Evolutionary conservation across 306 rosid species (phyloP), one percentile per base, ranked within the genome.

Genomic region (Astragalus glycyphyllos): DNA sequence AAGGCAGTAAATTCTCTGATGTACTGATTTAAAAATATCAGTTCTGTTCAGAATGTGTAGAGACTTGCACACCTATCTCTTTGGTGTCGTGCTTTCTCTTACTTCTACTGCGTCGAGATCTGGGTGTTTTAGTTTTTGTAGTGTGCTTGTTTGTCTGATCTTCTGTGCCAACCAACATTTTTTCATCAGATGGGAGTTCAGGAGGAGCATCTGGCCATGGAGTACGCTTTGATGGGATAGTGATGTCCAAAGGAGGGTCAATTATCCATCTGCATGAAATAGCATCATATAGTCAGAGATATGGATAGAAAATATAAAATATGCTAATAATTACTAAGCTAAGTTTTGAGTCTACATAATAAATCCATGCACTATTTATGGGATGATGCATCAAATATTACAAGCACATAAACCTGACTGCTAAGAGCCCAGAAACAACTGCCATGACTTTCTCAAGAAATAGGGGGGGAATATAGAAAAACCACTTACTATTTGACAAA

Each of bases 201-300:
- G 96, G 99, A 64, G 96, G 99, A 74, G 88, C 83, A 58, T 95
- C 97, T 0, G 99, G 99, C 99, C 99, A 95, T 44, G 96, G 96
- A 12, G 96, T 91, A 55, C 82, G 90, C 81, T 91, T 95, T 4
- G 99, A 87, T 32, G 96, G 91, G 53, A 91, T 87, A 0, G 90
- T 95, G 72, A 95, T 83, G 77, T 95, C 97, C 85, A 95, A 44
- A 68, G 99, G 97, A 77, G 96, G 96, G 69, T 91, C 96, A 47
- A 91, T 88, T 14, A 84, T 84, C 99, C 99, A 95, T 81, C 99
- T 95, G 85, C 38, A 58, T 60, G 38, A 69, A 57, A 56, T 58
- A 16, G 16, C 44, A 71, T 68, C 66, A 70, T 63, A 50, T 11
- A 26, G 56, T 72, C 71, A 82, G 62, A 32, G 29, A 12, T 49